Evolutionary conservation across 2,329 filamentous ascomycete genomes (phyloP).

Genomic region (Penicillium sp.): DNA sequence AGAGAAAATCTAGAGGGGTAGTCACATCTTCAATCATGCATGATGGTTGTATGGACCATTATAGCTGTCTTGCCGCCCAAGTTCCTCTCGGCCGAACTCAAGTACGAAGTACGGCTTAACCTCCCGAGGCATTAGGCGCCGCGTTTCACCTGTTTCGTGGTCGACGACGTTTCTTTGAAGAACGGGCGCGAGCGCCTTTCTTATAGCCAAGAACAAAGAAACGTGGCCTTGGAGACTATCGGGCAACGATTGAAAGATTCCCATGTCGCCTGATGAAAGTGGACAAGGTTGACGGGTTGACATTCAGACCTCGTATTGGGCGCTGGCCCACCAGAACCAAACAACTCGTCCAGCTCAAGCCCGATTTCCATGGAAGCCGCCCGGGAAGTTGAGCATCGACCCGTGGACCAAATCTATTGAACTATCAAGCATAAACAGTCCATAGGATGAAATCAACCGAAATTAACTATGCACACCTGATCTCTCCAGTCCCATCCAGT

Average conservation of each 20-base stretch:
- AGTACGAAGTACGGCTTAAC: neutral
- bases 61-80: neutral
- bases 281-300: neutral
- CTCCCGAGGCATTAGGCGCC: neutral
- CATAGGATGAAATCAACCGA: neutral
- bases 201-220: neutral
- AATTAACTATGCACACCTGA: neutral
- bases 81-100: neutral
- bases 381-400: neutral
- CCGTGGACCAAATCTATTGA: neutral
- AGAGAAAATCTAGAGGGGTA: neutral
- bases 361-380: slow-evolving; percentile 1
- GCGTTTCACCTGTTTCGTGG: neutral
- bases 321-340: slow-evolving; percentile 1
- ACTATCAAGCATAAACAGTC: neutral
- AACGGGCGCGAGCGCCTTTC: no score
- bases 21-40: neutral
- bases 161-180: neutral
- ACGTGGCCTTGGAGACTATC: neutral
- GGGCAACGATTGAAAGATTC: neutral
- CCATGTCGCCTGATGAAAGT: neutral
- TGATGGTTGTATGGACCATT: neutral
- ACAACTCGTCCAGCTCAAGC: neutral
- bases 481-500: neutral
- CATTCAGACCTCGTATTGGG: neutral